phyloP scores from a whole-genome alignment of 2,329 filamentous ascomycete genomes.

The Thielaviopsis punctulata region DNA sequence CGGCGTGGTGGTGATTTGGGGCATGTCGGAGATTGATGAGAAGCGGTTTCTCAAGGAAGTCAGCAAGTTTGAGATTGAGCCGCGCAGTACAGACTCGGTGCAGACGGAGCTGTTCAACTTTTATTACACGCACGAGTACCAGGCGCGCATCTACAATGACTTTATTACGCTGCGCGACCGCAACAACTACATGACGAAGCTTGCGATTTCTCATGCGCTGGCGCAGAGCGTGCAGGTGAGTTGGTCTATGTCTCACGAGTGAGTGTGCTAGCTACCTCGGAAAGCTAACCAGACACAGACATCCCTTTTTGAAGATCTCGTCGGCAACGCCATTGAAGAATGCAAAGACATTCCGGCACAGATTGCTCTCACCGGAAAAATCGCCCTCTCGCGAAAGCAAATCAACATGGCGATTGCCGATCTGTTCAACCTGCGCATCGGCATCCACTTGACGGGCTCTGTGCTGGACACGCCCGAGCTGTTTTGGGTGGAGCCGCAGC shows the following conservation, averaged over 20 bases:
- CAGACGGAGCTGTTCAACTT: slow-evolving; percentile 98
- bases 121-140: slow-evolving; percentile 96
- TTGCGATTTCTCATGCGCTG: slow-evolving; percentile 88
- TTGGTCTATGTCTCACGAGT: neutral
- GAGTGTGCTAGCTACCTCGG: too few relatives aligned
- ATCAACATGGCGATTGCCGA: slow-evolving; percentile 99
- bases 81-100: slow-evolving; percentile 71
- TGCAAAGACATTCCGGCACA: slow-evolving; percentile 88
- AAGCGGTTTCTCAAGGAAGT: slow-evolving; percentile 85
- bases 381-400: slow-evolving; percentile 69
- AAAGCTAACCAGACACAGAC: too few relatives aligned
- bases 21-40: slow-evolving; percentile 84
- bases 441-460: slow-evolving; percentile 92
- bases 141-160: slow-evolving; percentile 97
- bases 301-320: slow-evolving; percentile 86
- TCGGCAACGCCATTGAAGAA: slow-evolving; percentile 81
- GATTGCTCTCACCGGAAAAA: slow-evolving; percentile 83
- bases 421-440: slow-evolving; percentile 92
- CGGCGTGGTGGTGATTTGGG: slow-evolving; percentile 95
- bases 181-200: slow-evolving; percentile 93
- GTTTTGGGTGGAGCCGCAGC: slow-evolving; percentile 94
- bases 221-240: slow-evolving; percentile 82
- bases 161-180: slow-evolving; percentile 93
- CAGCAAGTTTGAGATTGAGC: slow-evolving; percentile 83
- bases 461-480: slow-evolving; percentile 93